A percentile compares a stretch with the other conserved stretches of the same genome.
These are phyloP conservation scores for Saturnispora ahearnii DNA, from an alignment of 805 yeast species.

Conservation along the genomic window DNA sequence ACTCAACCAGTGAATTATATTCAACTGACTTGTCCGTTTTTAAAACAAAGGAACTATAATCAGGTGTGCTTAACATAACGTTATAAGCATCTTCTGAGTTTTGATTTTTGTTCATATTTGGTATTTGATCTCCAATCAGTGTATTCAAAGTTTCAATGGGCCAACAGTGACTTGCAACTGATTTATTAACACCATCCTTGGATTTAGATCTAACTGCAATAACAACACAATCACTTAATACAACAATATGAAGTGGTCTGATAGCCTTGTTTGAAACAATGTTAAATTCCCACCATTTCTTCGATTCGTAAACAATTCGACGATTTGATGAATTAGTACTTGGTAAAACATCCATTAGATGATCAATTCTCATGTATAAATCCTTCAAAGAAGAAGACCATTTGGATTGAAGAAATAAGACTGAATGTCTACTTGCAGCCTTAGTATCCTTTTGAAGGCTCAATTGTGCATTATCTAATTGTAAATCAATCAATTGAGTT, in stretches of 20 bases:
- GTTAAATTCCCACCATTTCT: slow-evolving; percentile 80
- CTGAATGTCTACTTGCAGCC: slow-evolving; percentile 52
- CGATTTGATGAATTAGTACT: slow-evolving; percentile 46
- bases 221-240: slow-evolving; percentile 68
- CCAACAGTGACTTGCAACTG: slow-evolving; percentile 71
- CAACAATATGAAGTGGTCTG: slow-evolving; percentile 64
- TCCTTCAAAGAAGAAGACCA: slow-evolving; percentile 70
- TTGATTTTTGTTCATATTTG: slow-evolving; percentile 47
- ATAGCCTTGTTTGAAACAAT: slow-evolving; percentile 77
- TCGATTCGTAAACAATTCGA: slow-evolving; percentile 70
- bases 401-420: slow-evolving; percentile 63
- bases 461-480: slow-evolving; percentile 23
- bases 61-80: neutral
- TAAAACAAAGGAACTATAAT: slow-evolving; percentile 1
- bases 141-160: slow-evolving; percentile 30
- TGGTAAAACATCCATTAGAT: slow-evolving; percentile 75
- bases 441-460: slow-evolving; percentile 3
- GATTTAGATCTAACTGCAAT: slow-evolving; percentile 44
- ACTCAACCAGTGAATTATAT: neutral
- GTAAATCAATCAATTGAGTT: slow-evolving; percentile 45
- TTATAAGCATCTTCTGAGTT: slow-evolving; percentile 12
- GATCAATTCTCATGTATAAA: slow-evolving; percentile 76
- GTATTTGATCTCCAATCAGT: slow-evolving; percentile 30
- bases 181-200: slow-evolving; percentile 19
- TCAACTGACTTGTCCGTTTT: slow-evolving; percentile 3